Evolutionary conservation across 2,329 filamentous ascomycete species (phyloP).

Genomic region (Colletotrichum magnum): DNA sequence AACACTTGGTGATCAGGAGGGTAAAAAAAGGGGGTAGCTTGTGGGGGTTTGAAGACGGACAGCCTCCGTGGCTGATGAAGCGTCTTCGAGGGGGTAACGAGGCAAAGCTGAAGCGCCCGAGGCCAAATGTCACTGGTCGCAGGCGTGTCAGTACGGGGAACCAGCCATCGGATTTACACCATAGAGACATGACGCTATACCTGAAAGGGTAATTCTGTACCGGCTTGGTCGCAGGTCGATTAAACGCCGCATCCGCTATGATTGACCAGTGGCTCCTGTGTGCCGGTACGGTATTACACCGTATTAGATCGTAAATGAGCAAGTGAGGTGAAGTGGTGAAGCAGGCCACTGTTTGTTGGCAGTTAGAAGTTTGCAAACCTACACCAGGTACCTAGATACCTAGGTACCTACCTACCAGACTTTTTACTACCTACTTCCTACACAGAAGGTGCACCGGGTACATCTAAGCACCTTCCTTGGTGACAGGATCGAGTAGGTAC

Average conservation of each 20-base stretch:
- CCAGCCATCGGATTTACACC: constrained; percentile 24
- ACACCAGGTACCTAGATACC: no score
- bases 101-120: constrained; percentile 15
- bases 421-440: no score
- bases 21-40: constrained; percentile 19
- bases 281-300: no score
- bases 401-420: no score
- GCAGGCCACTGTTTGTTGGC: no score
- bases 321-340: no score
- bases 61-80: constrained; percentile 13
- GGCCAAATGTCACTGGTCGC: constrained; percentile 15
- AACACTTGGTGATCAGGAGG: not conserved
- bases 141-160: not conserved
- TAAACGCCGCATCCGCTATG: constrained; percentile 15
- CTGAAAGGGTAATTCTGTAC: not conserved
- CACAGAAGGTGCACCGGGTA: no score
- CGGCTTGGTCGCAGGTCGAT: constrained; percentile 10
- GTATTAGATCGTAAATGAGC: no score
- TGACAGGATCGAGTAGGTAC: no score
- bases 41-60: constrained; percentile 32
- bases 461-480: no score
- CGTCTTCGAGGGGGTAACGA: constrained; percentile 1
- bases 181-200: constrained; percentile 6
- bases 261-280: no score
- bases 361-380: no score